phyloP scores from a whole-genome alignment of 73 alveolate species.

The Urostyla sp. region DNA sequence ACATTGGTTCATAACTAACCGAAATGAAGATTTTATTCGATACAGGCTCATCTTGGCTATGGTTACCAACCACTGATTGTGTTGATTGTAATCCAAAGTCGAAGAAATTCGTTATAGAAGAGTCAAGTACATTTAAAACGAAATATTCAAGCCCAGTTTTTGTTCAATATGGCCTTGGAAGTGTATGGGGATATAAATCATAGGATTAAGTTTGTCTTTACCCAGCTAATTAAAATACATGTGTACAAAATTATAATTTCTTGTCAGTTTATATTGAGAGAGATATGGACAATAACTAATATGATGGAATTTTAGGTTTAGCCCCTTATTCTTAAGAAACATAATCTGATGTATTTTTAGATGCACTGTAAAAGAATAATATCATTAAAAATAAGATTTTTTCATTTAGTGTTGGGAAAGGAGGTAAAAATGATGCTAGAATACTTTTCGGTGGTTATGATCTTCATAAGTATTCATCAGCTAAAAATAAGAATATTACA shows the following conservation, averaged over 20 bases:
- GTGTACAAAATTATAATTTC: not conserved
- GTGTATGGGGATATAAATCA: slow-evolving; percentile 27
- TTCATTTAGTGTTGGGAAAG: not conserved
- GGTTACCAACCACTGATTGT: slow-evolving; percentile 69
- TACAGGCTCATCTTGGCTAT: slow-evolving; percentile 86
- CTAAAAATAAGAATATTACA: not conserved
- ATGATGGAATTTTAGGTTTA: slow-evolving; percentile 61
- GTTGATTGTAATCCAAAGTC: not conserved
- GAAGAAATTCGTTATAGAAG: not conserved
- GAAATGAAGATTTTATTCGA: slow-evolving; percentile 79
- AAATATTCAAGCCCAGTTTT: not conserved
- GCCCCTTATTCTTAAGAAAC: slow-evolving; percentile 1
- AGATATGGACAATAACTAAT: slow-evolving; percentile 41
- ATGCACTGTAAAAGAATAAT: not conserved
- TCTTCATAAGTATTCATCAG: not conserved
- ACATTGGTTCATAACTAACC: slow-evolving; percentile 73
- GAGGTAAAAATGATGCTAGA: slow-evolving; percentile 7
- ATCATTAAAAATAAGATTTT: not conserved
- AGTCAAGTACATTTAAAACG: not conserved
- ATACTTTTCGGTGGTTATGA: slow-evolving; percentile 32
- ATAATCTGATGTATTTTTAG: slow-evolving; percentile 19
- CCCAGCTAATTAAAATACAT: not conserved
- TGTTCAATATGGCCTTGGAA: slow-evolving; percentile 37
- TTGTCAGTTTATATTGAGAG: slow-evolving; percentile 19
- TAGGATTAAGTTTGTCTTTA: slow-evolving; percentile 1